Percentiles rank a stretch among this genome's conserved stretches.
Evolutionary conservation across 257 asterid genomes (phyloP).

Genomic region (Solanum tarapatanum): DNA sequence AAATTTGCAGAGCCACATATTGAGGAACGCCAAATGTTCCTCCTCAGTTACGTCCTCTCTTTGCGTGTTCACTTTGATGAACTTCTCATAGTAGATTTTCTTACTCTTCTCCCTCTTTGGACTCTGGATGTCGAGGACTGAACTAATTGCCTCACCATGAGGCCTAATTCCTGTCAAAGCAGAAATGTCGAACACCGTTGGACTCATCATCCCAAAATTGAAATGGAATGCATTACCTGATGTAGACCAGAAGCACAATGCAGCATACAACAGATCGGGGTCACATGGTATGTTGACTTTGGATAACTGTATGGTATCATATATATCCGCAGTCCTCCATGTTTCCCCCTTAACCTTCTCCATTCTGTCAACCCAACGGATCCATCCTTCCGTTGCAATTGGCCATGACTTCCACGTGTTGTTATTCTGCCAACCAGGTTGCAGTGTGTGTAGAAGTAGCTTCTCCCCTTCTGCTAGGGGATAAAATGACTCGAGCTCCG

Average conservation of each 20-base stretch:
- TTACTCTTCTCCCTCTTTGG: not conserved
- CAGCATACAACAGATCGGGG: not conserved
- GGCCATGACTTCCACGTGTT: not conserved
- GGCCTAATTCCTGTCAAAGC: not conserved
- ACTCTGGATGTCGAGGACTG: not conserved
- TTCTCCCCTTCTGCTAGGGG: not conserved
- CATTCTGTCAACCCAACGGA: not conserved
- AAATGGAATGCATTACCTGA: not conserved
- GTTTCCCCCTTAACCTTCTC: not conserved
- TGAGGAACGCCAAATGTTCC: not conserved
- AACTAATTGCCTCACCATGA: not conserved
- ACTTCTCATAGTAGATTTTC: not conserved
- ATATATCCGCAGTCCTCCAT: not conserved
- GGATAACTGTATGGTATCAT: not conserved
- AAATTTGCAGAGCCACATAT: not conserved
- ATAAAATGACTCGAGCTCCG: not conserved
- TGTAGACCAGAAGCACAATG: not conserved
- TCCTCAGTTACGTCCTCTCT: not conserved
- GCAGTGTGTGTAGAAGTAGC: not conserved
- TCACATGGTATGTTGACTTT: not conserved
- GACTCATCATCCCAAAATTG: not conserved
- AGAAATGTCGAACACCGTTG: not conserved
- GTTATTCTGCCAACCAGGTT: not conserved
- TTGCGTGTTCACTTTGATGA: not conserved
- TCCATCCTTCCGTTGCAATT: not conserved